Evolutionary conservation across 805 yeast genomes (phyloP).

Genomic region (Priceomyces melissophilus): DNA sequence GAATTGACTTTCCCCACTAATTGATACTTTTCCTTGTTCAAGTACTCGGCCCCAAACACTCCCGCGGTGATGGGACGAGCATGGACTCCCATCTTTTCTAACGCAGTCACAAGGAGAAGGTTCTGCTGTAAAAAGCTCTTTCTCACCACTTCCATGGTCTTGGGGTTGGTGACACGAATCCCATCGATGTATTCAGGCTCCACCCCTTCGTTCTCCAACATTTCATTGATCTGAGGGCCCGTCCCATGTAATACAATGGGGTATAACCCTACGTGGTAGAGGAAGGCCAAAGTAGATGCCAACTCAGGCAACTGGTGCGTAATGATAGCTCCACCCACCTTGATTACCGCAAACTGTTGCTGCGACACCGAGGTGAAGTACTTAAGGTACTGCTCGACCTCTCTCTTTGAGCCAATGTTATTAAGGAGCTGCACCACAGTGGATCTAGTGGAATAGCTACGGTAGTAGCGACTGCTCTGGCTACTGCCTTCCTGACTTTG

Average conservation of each 20-base stretch:
- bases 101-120: constrained; percentile 88
- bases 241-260: constrained; percentile 98
- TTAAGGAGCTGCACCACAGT: constrained; percentile 93
- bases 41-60: constrained; percentile 88
- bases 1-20: constrained; percentile 86
- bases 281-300: constrained; percentile 92
- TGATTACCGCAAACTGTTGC: constrained; percentile 97
- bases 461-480: no score
- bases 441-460: constrained; percentile 66
- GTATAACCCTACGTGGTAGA: constrained; percentile 94
- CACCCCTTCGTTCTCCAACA: constrained; percentile 88
- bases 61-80: constrained; percentile 99
- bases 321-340: constrained; percentile 98
- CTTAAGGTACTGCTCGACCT: constrained; percentile 95
- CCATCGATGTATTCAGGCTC: constrained; percentile 97
- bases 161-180: constrained; percentile 89
- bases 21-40: constrained; percentile 86
- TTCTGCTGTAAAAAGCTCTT: constrained; percentile 94
- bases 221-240: constrained; percentile 96
- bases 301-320: constrained; percentile 90
- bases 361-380: constrained; percentile 94
- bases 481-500: no score
- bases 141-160: constrained; percentile 95
- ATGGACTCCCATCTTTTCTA: constrained; percentile 94
- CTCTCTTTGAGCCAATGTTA: constrained; percentile 95